These are phyloP conservation scores for Scheffersomyces titani DNA, from an alignment of 1,139 yeast species.

Conservation along the genomic window DNA sequence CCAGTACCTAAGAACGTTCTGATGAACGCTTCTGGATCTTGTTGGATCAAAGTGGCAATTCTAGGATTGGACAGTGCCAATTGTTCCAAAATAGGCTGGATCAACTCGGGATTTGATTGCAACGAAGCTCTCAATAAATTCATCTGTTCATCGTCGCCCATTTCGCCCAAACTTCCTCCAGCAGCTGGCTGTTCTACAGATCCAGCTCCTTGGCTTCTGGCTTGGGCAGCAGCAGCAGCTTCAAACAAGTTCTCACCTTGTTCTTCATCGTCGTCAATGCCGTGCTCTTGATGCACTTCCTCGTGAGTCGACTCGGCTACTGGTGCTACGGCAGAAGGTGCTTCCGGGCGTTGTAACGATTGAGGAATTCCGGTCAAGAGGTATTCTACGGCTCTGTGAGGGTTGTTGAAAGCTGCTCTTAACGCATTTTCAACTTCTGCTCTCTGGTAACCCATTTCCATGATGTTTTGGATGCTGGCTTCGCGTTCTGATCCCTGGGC, in stretches of 20 bases:
- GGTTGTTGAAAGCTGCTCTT: constrained; percentile 95
- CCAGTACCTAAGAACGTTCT: constrained; percentile 66
- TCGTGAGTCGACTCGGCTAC: constrained; percentile 20
- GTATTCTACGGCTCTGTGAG: constrained; percentile 97
- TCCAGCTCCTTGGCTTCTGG: constrained; percentile 19
- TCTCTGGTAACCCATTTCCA: constrained; percentile 96
- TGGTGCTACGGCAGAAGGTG: constrained; percentile 25
- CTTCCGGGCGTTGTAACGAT: constrained; percentile 38
- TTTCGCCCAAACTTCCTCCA: constrained; percentile 19
- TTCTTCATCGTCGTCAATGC: constrained; percentile 22
- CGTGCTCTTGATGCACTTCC: constrained; percentile 20
- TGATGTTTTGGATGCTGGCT: constrained; percentile 71
- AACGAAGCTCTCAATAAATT: constrained; percentile 75
- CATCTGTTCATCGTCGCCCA: constrained; percentile 55
- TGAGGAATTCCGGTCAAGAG: constrained; percentile 90
- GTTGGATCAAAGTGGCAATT: constrained; percentile 76
- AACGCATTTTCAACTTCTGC: constrained; percentile 86
- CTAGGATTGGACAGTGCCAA: constrained; percentile 85
- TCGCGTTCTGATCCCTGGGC: constrained; percentile 69
- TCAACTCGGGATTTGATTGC: constrained; percentile 84
- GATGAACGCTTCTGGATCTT: constrained; percentile 84
- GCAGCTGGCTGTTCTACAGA: constrained; percentile 19
- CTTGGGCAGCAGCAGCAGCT: constrained; percentile 59
- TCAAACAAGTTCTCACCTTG: constrained; percentile 61
- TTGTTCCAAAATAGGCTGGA: constrained; percentile 82